Conservation (phyloP, 352 stramenopile genomes). For the Globisporangium recalcitrans region DNA sequence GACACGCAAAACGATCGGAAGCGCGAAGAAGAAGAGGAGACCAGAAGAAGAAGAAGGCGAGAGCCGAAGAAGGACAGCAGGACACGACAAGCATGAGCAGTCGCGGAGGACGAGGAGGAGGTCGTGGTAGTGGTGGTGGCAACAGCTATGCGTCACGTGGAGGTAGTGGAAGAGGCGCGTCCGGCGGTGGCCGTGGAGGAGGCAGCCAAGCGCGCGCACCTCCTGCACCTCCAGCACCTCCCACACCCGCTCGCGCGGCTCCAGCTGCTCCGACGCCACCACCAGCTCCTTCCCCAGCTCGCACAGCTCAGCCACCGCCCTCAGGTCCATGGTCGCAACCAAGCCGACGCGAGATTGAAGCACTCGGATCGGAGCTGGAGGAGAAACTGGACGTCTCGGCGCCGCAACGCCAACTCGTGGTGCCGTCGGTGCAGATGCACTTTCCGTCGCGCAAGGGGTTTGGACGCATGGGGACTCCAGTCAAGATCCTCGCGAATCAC, state of each 20-base stretch:
- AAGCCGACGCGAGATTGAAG: conserved; percentile 4
- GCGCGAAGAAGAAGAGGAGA: conserved; percentile 1
- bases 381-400: conserved; percentile 28
- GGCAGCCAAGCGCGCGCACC: conserved; percentile 4
- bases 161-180: conserved; percentile 18
- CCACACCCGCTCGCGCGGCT: background rate
- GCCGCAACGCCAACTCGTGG: conserved; percentile 22
- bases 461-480: conserved; percentile 30
- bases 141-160: background rate
- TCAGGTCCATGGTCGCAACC: background rate
- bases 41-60: background rate
- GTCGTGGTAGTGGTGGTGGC: conserved; percentile 5
- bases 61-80: background rate
- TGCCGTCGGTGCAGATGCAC: conserved; percentile 30
- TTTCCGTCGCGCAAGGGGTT: conserved; percentile 56
- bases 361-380: conserved; percentile 27
- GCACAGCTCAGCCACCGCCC: background rate
- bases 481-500: conserved; percentile 60
- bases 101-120: conserved; percentile 4
- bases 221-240: background rate
- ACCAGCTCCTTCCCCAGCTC: background rate
- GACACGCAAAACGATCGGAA: background rate
- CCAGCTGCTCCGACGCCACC: background rate
- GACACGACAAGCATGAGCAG: conserved; percentile 9
- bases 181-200: conserved; percentile 6